Percentiles rank a stretch among this genome's conserved stretches.
Evolutionary conservation across 257 asterid genomes (phyloP).

Genomic region (Nyctanthes arbortristis): DNA sequence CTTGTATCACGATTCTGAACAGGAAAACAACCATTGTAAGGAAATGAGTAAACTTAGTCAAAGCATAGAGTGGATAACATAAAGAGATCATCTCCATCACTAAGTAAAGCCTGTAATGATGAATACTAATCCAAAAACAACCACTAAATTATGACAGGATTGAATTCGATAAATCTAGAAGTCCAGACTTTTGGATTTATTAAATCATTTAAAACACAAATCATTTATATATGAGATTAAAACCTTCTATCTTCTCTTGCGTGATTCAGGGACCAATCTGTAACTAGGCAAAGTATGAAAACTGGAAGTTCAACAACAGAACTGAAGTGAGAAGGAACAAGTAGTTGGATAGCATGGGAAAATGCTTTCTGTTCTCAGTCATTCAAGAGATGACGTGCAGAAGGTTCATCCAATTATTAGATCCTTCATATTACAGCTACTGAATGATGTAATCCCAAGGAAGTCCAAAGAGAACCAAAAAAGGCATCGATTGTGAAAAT

Average conservation of each 20-base stretch:
- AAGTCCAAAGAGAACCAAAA: not conserved
- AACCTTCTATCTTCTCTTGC: not conserved
- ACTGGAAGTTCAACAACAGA: not conserved
- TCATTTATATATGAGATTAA: not conserved
- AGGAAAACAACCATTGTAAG: slow-evolving; percentile 32
- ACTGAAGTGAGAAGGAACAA: not conserved
- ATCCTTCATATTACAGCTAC: not conserved
- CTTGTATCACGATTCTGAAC: slow-evolving; percentile 92
- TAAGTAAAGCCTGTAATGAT: slow-evolving; percentile 1
- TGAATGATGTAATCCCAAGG: not conserved
- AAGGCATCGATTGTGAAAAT: not conserved
- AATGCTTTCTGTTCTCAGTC: not conserved
- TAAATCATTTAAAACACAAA: not conserved
- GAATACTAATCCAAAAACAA: not conserved
- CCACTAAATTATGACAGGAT: not conserved
- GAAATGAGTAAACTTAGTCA: slow-evolving; percentile 23
- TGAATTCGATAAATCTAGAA: not conserved
- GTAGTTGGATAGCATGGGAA: not conserved
- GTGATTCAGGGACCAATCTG: not conserved
- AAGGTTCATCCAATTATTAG: not conserved
- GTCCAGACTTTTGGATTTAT: not conserved
- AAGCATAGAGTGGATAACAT: slow-evolving; percentile 8
- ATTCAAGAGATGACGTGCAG: not conserved
- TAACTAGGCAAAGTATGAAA: too few species aligned
- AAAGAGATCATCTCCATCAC: slow-evolving; percentile 6